Percentiles rank a stretch among this genome's conserved stretches.
Evolutionary conservation across 768 basidiomycete genomes (phyloP).

Genomic region (Rhizopogon sp.): DNA sequence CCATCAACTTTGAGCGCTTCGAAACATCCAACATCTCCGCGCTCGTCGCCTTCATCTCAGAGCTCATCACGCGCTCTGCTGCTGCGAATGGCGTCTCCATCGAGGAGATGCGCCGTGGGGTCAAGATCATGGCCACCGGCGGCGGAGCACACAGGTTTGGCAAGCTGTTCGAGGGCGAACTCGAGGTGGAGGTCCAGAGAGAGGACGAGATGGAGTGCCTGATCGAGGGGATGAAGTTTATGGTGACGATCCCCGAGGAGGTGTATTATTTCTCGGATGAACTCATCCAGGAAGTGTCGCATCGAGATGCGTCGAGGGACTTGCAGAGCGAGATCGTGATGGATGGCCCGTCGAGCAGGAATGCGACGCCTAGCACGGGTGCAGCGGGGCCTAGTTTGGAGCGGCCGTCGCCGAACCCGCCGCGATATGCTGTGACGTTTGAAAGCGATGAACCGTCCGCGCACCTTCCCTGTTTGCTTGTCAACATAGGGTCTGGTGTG

Average conservation of each 20-base stretch:
- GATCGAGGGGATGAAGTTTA: slow-evolving; percentile 94
- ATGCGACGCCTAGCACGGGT: slow-evolving; percentile 6
- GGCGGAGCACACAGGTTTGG: slow-evolving; percentile 96
- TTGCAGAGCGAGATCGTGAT: neutral
- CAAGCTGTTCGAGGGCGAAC: slow-evolving; percentile 65
- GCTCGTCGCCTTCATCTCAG: slow-evolving; percentile 83
- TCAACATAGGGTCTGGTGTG: slow-evolving; percentile 98
- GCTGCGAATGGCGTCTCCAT: slow-evolving; percentile 80
- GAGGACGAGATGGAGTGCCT: slow-evolving; percentile 99
- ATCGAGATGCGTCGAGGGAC: slow-evolving; percentile 21
- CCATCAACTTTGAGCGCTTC: slow-evolving; percentile 96
- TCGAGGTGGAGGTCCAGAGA: slow-evolving; percentile 79
- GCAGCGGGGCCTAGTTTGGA: slow-evolving; percentile 40
- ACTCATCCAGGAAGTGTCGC: slow-evolving; percentile 68
- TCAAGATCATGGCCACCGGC: slow-evolving; percentile 97
- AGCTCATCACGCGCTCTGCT: slow-evolving; percentile 84
- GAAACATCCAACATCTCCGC: slow-evolving; percentile 85
- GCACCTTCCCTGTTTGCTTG: slow-evolving; percentile 91
- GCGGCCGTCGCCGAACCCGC: slow-evolving; percentile 88
- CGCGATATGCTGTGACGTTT: slow-evolving; percentile 84
- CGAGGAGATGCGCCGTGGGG: slow-evolving; percentile 85
- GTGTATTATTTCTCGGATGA: slow-evolving; percentile 99
- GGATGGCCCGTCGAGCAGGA: slow-evolving; percentile 3
- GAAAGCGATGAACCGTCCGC: slow-evolving; percentile 73
- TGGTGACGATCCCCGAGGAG: slow-evolving; percentile 93